phyloP scores from a whole-genome alignment of 2,329 filamentous ascomycete species.

The Penicillium brasilianum region DNA sequence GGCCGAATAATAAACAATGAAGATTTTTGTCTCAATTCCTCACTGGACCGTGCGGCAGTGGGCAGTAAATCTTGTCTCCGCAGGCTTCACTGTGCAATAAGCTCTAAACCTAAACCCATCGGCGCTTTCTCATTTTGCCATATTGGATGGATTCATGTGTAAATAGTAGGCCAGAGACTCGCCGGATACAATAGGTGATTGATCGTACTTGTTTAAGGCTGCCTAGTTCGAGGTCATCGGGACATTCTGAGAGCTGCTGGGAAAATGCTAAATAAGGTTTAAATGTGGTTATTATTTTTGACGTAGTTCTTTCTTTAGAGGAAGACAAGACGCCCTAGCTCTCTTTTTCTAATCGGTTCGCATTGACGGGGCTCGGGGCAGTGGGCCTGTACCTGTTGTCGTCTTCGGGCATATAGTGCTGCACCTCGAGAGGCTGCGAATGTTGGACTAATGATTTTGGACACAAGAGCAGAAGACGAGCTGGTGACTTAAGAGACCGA shows the following conservation, averaged over 20 bases:
- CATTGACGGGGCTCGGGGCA: constrained; percentile 12
- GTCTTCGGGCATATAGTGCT: constrained; percentile 15
- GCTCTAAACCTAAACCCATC: background rate
- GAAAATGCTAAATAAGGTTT: too few species aligned
- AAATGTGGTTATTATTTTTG: too few species aligned
- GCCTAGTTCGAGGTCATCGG: background rate
- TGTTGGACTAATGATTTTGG: constrained; percentile 4
- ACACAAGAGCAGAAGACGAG: background rate
- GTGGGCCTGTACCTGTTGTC: constrained; percentile 18
- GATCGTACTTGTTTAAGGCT: background rate
- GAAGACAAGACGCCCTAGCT: constrained; percentile 2
- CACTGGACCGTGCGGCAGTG: background rate
- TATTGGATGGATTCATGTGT: too few species aligned
- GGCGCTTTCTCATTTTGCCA: too few species aligned
- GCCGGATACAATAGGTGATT: background rate
- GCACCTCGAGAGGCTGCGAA: constrained; percentile 18
- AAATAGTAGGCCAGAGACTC: too few species aligned
- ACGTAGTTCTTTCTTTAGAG: constrained; percentile 1
- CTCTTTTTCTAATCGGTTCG: constrained; percentile 9
- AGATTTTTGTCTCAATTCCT: background rate
- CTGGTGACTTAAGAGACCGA: too few species aligned
- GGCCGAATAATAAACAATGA: background rate
- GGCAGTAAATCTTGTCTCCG: background rate
- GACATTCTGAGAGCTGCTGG: background rate
- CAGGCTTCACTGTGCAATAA: background rate